Base-by-base conservation (phyloP, 768 basidiomycete genomes). In the Naganishia friedmannii region DNA sequence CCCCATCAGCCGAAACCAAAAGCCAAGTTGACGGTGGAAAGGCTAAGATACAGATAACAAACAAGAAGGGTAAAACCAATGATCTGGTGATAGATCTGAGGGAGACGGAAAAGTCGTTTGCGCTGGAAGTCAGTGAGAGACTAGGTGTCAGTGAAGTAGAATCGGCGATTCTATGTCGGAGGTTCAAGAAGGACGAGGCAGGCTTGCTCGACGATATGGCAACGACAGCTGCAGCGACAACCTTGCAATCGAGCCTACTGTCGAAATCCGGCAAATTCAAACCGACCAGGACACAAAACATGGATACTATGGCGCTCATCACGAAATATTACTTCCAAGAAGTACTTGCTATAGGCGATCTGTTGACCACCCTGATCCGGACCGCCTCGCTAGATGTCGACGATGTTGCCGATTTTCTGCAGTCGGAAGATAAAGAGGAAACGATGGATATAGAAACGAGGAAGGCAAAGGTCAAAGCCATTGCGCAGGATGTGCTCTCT, bases 251-350 rank as follows among this genome's bases (percentile, higher is more conserved):
- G 3, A 63, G 60, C 32, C 23, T 63, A 29, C 46, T 65, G 21
- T 31, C 45, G 15, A 55, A 58, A 53, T 69, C 68, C 19, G 29
- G 17, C 29, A 69, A 60, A 60, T 45, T 39, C 17, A 57, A 29
- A 28, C 55, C 39, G 23, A 51, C 39, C 9, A 70, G 39, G 45
- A 37, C 46, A 31, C 42, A 63, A 23, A 65, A 39, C 37, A 32
- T 32, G 28, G 48, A 39, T 37, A 45, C 37, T 13, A 48, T 70
- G 48, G 53, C 17, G 12, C 32, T 34, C 34, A n/a, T 72, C 37
- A 72, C 71, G 6, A 26, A 37, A n/a, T 72, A 72, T 32, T 72
- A 67, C 26, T 51, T 65, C 26, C 48, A 63, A 31, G 71, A 72
- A 45, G 48, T 32, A 17, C 54, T 72, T 23, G 37, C 57, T 12